Conservation (phyloP, 495 filamentous ascomycete genomes). For the Friedmanniomyces simplex region DNA sequence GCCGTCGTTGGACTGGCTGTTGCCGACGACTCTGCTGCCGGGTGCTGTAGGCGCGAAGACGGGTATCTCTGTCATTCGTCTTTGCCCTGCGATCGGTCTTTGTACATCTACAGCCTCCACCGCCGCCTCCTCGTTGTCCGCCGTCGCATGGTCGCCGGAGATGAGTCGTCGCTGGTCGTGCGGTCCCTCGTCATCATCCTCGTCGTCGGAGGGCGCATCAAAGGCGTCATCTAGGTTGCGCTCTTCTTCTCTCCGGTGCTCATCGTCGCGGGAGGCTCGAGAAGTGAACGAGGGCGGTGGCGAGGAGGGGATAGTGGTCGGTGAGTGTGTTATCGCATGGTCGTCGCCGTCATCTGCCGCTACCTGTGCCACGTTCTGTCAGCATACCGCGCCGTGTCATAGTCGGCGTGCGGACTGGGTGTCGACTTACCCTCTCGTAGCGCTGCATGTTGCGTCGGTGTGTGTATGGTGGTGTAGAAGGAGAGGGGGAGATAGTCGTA, state of each 20-base stretch:
- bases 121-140: constrained; percentile 31
- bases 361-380: constrained; percentile 22
- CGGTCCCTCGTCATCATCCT: constrained; percentile 49
- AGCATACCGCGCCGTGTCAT: neutral
- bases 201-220: constrained; percentile 37
- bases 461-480: no score
- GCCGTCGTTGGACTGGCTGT: constrained; percentile 65
- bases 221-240: constrained; percentile 64
- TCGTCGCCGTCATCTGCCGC: constrained; percentile 37
- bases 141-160: constrained; percentile 50
- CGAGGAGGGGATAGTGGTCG: constrained; percentile 55
- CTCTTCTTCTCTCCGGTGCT: constrained; percentile 48
- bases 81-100: constrained; percentile 23
- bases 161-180: constrained; percentile 83
- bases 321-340: constrained; percentile 28
- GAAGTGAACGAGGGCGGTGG: constrained; percentile 93
- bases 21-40: constrained; percentile 48
- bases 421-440: constrained; percentile 62
- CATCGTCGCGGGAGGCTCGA: constrained; percentile 46
- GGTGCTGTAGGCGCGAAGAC: constrained; percentile 35
- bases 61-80: constrained; percentile 45
- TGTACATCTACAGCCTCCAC: constrained; percentile 28
- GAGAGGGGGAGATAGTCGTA: no score
- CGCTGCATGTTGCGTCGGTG: constrained; percentile 52
- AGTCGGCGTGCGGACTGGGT: neutral